Conservation (phyloP, 768 basidiomycete genomes). For the Pholiota conissans region DNA sequence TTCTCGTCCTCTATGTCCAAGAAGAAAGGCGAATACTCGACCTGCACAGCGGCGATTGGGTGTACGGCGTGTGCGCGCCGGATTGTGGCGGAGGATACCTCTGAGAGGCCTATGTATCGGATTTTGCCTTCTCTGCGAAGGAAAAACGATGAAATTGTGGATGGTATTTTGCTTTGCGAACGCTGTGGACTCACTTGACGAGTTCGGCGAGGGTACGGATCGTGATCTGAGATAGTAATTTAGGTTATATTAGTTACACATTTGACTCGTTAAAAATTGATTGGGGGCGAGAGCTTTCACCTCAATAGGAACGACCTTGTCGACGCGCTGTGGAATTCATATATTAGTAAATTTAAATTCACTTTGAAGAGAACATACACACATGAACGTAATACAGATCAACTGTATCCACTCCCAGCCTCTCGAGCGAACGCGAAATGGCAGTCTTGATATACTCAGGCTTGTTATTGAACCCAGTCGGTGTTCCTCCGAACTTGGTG, state of each 20-base stretch:
- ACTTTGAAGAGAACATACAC: too few relatives aligned
- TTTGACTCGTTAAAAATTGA: too few relatives aligned
- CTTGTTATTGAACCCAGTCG: constrained; percentile 23
- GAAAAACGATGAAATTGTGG: too few relatives aligned
- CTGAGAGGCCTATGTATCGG: constrained; percentile 52
- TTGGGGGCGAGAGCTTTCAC: constrained; percentile 19
- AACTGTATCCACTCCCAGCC: constrained; percentile 39
- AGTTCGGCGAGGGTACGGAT: constrained; percentile 50
- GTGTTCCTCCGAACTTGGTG: constrained; percentile 45
- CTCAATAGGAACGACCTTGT: constrained; percentile 45
- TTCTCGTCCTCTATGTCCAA: constrained; percentile 47
- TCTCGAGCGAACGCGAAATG: constrained; percentile 38
- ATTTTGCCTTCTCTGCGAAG: constrained; percentile 44
- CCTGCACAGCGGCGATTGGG: constrained; percentile 48
- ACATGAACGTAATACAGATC: constrained; percentile 52
- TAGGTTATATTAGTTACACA: neutral
- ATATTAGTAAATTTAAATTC: too few relatives aligned
- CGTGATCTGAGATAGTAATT: constrained; percentile 39
- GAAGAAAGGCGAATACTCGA: constrained; percentile 53
- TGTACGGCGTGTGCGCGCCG: constrained; percentile 52
- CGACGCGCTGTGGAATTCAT: constrained; percentile 29
- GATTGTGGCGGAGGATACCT: constrained; percentile 42
- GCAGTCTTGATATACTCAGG: constrained; percentile 39
- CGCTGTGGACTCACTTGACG: too few relatives aligned
- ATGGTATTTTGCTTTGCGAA: too few relatives aligned